Evolutionary conservation across 805 yeast genomes (phyloP).

Genomic region (Pichia nakasei): DNA sequence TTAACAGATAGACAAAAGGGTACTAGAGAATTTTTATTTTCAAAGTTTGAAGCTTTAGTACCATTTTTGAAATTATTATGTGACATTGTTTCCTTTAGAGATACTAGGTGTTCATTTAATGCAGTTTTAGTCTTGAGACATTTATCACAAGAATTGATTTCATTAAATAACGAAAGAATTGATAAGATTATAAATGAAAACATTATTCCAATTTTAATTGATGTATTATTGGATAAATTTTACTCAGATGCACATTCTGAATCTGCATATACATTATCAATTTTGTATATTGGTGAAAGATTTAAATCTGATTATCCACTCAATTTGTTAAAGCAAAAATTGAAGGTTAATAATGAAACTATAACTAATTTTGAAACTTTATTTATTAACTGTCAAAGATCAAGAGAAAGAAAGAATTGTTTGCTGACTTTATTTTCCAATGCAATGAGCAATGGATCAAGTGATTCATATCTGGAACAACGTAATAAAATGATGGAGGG

Average conservation of each 20-base stretch:
- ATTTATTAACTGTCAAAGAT: conserved; percentile 53
- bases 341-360: conserved; percentile 47
- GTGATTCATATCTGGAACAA: conserved; percentile 13
- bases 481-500: conserved; percentile 11
- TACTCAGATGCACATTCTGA: conserved; percentile 85
- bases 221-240: conserved; percentile 62
- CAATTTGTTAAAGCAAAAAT: conserved; percentile 41
- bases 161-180: conserved; percentile 58
- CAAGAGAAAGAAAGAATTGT: conserved; percentile 74
- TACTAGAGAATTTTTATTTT: conserved; percentile 57
- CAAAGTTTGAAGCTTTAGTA: conserved; percentile 58
- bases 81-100: conserved; percentile 74
- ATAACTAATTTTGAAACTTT: conserved; percentile 56
- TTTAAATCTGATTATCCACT: conserved; percentile 64
- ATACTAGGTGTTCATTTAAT: conserved; percentile 87
- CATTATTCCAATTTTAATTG: conserved; percentile 60
- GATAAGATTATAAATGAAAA: conserved; percentile 59
- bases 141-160: conserved; percentile 57
- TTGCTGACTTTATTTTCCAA: conserved; percentile 61
- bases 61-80: conserved; percentile 69
- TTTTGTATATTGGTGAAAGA: conserved; percentile 65
- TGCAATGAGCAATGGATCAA: conserved; percentile 40
- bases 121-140: conserved; percentile 74
- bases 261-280: conserved; percentile 82
- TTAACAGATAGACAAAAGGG: conserved; percentile 53